Base-by-base conservation (phyloP, 2,329 filamentous ascomycete species). In the Fusarium concolor region DNA sequence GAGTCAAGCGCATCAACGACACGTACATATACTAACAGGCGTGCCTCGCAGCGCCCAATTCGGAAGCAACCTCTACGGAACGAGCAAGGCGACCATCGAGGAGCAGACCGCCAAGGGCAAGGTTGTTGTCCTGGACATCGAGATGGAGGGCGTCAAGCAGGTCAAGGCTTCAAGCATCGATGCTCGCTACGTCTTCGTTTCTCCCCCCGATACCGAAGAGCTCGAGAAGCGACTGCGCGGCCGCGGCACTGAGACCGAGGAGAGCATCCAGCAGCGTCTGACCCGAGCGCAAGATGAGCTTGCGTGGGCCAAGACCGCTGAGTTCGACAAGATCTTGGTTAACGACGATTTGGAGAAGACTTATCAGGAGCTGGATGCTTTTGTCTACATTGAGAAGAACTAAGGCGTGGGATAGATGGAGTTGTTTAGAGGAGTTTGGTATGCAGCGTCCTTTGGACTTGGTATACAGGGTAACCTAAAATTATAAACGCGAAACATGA, bases 61-160 rank as follows among this genome's bases (percentile, higher is more conserved):
- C 77, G 90, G 93, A 46, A 90, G 89, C 57, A 97, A 97, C 81
- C 83, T 88, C 74, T 97, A 97, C 81, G 94, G 94, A 60, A 97
- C 94, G 6, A 92, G 89, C 76, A 89, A 93, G 75, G 84, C 86
- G 78, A 93, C 93, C 17, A 92, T 97, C 68, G 86, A 90, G 78
- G 88, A 92, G 74, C 89, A 94, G 77, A 87, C 86, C 5, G 86
- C 88, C 68, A 87, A 90, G 81, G 90, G 89, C 18, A 86, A 86
- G 75, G 88, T 93, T 41, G 94, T 94, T 62, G 90, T 97, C 41
- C 83, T 97, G 71, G 95, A 97, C 79, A 97, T 97, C 76, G 95
- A 97, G 84, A 97, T 97, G 92, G 94, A 97, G 74, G 94, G 94
- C 61, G 94, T 97, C 56, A 97, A 97, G 84, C 95, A 97, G 81